Evolutionary conservation across 768 basidiomycete genomes (phyloP), one percentile per base, ranked within the genome.

Genomic region (Crepidotus variabilis): DNA sequence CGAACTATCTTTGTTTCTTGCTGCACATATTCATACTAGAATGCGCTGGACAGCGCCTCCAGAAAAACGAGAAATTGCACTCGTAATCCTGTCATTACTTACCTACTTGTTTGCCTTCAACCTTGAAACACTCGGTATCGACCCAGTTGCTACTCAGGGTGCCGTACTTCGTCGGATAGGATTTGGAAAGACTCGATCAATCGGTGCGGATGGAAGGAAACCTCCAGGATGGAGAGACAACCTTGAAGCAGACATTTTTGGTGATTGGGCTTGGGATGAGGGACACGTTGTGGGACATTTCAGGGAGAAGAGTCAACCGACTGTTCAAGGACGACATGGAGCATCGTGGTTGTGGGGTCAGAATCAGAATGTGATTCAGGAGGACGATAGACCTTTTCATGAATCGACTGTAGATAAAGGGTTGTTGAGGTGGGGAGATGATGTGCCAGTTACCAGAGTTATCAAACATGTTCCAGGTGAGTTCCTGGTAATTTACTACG

Each of bases 101-200:
- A 70, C 83, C 50, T 90, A 92, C 65, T 71, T 88, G 24, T 69
- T 94, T 47, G 81, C 90, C 36, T 90, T 86, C 67, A 89, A 93
- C 71, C 71, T 91, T 57, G 75, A 77, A 45, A 71, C 79, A 35
- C 68, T 83, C 8, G 80, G 80, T 18, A 68, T 80, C 52, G 79
- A 80, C 58, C 71, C 72, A 7, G 73, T 60, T 20, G 64, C 69
- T 47, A 69, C 75, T 47, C 72, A 74, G 59, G 71, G 67, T 39
- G 71, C 69, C 1, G 60, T 79, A 6, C 67, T 77, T 48, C 68
- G 64, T 39, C 70, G 69, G 16, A 69, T 81, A 7, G 79, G 79
- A 0, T 60, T 79, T 11, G 72, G 72, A 4, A 68, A 67, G 46
- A 68, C 72, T 13, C 70, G 68, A 51, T 55, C 67, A 22, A 71